A percentile compares a stretch with the other conserved stretches of the same genome.
Conservation (phyloP, 2,329 filamentous ascomycete genomes). For the Paradendryphiella salina region DNA sequence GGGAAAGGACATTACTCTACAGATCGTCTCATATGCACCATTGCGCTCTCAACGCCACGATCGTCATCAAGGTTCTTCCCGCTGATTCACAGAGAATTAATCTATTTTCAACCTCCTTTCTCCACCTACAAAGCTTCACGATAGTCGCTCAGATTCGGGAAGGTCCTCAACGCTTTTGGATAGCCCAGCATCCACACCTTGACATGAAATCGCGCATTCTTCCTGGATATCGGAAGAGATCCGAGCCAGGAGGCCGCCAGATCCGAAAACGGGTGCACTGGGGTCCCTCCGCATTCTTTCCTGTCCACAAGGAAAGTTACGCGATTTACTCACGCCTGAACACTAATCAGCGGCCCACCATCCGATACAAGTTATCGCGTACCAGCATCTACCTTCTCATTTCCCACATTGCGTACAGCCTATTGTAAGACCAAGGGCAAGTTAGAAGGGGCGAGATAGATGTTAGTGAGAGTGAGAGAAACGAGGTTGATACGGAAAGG, state of each 20-base stretch:
- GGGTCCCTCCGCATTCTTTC: neutral
- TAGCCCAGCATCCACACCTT: neutral
- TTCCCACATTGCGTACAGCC: too few relatives aligned
- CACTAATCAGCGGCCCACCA: too few relatives aligned
- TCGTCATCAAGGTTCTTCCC: constrained; percentile 1
- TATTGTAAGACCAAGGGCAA: too few relatives aligned
- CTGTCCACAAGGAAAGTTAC: neutral
- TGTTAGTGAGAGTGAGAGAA: too few relatives aligned
- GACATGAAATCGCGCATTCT: neutral
- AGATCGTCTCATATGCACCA: neutral
- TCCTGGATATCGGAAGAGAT: neutral
- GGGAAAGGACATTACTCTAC: neutral
- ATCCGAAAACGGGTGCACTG: neutral
- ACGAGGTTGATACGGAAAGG: too few relatives aligned
- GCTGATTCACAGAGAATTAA: neutral
- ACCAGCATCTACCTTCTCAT: too few relatives aligned
- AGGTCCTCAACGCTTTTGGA: neutral
- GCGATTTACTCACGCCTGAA: neutral
- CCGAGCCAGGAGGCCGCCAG: neutral
- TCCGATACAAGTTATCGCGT: too few relatives aligned
- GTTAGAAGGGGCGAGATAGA: too few relatives aligned
- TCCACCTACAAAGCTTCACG: neutral
- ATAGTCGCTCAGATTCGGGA: neutral
- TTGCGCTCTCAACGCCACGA: neutral
- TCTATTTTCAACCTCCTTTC: neutral